Conservation (phyloP, 345 rosid species). For the Sapria himalayana region DNA sequence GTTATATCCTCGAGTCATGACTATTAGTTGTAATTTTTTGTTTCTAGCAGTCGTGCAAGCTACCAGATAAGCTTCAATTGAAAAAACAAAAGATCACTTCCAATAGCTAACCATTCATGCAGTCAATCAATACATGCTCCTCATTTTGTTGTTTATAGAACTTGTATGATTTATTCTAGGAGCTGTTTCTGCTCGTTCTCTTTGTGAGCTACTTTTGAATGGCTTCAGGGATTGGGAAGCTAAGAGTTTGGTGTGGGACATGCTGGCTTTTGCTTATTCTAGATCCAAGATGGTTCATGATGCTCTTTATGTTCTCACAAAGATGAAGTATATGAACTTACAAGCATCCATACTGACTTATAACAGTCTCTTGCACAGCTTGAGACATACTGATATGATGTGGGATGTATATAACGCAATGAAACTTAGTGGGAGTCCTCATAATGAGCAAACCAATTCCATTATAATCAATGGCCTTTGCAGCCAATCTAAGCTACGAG, state of each 20-base stretch:
- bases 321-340: constrained; percentile 45
- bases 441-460: constrained; percentile 35
- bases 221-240: constrained; percentile 34
- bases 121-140: constrained; percentile 2
- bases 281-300: constrained; percentile 49
- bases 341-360: constrained; percentile 36
- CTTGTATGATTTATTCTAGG: constrained; percentile 32
- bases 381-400: constrained; percentile 34
- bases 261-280: constrained; percentile 48
- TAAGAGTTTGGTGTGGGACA: constrained; percentile 42
- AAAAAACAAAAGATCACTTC: no score
- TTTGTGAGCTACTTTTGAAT: constrained; percentile 31
- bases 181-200: constrained; percentile 35
- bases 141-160: constrained; percentile 18
- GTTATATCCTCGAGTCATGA: no score
- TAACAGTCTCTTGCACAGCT: constrained; percentile 41
- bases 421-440: constrained; percentile 12
- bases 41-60: no score
- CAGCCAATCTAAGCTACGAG: constrained; percentile 33
- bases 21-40: no score
- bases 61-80: no score
- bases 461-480: constrained; percentile 52
- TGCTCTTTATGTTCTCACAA: constrained; percentile 37
- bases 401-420: constrained; percentile 45
- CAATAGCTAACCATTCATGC: no score